A percentile compares a stretch with the other conserved stretches of the same genome.
These are phyloP conservation scores for Leccinum subgranulosum DNA, from an alignment of 768 basidiomycete species.

Conservation along the genomic window DNA sequence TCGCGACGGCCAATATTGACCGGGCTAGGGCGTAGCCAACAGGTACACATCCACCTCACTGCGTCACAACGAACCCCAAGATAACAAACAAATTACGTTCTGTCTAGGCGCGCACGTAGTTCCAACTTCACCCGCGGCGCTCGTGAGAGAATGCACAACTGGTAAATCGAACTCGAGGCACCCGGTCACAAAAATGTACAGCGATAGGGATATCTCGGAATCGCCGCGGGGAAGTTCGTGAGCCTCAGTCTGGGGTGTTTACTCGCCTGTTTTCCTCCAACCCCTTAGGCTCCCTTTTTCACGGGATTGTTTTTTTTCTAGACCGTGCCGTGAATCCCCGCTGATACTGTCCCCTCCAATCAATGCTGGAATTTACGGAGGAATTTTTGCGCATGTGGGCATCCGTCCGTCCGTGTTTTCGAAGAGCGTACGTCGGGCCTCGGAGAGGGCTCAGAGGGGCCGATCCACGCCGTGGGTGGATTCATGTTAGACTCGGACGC, in stretches of 20 bases:
- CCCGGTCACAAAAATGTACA: not conserved
- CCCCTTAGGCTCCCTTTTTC: not conserved
- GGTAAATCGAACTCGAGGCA: not conserved
- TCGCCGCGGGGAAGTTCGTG: not conserved
- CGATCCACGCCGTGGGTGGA: not conserved
- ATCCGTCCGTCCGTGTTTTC: not conserved
- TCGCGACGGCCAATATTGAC: not conserved
- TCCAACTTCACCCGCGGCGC: not conserved
- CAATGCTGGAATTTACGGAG: not conserved
- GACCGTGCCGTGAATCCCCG: not conserved
- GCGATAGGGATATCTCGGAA: not conserved
- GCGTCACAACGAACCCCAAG: not conserved
- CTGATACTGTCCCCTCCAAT: not conserved
- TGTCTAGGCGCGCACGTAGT: not conserved
- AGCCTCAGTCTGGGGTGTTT: not conserved
- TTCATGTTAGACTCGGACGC: conserved; percentile 3
- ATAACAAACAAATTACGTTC: not conserved
- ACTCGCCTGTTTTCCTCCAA: not conserved
- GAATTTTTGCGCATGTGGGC: not conserved
- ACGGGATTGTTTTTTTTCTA: not conserved
- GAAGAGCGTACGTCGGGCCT: not conserved
- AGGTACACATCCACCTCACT: not conserved
- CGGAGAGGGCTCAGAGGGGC: not conserved
- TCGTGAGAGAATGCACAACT: not conserved
- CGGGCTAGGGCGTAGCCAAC: not conserved